Evolutionary conservation across 495 filamentous ascomycete species (phyloP).

Genomic region (Daldinia concentrica): DNA sequence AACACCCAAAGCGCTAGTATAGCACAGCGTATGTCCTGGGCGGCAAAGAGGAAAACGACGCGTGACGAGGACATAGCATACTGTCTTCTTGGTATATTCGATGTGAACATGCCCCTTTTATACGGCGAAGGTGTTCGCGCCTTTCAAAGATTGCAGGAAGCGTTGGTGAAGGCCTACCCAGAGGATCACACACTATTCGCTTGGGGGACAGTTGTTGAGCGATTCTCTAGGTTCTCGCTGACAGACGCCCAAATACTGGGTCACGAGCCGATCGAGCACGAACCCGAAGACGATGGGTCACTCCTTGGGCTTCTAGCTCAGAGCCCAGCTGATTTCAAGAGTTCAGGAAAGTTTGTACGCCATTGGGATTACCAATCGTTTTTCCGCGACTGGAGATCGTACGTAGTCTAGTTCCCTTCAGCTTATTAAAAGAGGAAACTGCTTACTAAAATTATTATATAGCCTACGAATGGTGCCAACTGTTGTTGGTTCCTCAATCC

Average conservation of each 20-base stretch:
- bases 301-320: conserved; percentile 35
- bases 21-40: conserved; percentile 47
- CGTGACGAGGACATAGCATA: conserved; percentile 45
- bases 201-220: conserved; percentile 28
- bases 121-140: conserved; percentile 43
- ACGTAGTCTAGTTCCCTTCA: not conserved
- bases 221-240: not conserved
- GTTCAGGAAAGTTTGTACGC: conserved; percentile 22
- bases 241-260: not conserved
- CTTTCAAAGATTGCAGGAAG: conserved; percentile 43
- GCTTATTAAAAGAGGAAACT: not conserved
- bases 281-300: not conserved
- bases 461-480: not conserved
- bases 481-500: conserved; percentile 9
- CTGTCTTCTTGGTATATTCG: conserved; percentile 44
- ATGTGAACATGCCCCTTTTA: conserved; percentile 42
- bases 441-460: not conserved
- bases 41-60: conserved; percentile 35
- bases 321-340: conserved; percentile 32
- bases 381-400: conserved; percentile 17
- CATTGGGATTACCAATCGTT: conserved; percentile 6
- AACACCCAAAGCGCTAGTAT: conserved; percentile 32
- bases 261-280: conserved; percentile 7
- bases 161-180: conserved; percentile 39
- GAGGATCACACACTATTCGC: conserved; percentile 46